These are phyloP conservation scores for Usnea hakonensis DNA, from an alignment of 495 filamentous ascomycete species.

Conservation along the genomic window DNA sequence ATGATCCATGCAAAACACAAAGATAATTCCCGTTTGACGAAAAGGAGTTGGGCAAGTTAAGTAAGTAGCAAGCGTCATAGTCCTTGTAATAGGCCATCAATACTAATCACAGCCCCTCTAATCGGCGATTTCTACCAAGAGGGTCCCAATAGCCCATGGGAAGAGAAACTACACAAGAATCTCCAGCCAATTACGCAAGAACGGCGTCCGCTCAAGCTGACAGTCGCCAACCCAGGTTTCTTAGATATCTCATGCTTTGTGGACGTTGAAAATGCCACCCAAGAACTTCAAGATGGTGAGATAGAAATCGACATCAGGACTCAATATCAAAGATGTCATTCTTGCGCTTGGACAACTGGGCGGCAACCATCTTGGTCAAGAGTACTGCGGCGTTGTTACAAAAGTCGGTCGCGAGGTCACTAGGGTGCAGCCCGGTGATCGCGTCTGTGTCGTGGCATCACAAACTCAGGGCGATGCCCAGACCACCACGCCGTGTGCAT, in stretches of 20 bases:
- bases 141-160: not conserved
- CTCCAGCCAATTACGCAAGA: not conserved
- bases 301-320: slow-evolving; percentile 32
- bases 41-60: too few species aligned
- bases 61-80: too few species aligned
- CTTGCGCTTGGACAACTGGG: slow-evolving; percentile 32
- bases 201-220: slow-evolving; percentile 26
- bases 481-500: slow-evolving; percentile 15
- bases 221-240: slow-evolving; percentile 23
- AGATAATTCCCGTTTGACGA: too few species aligned
- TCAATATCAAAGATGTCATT: slow-evolving; percentile 42
- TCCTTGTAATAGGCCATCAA: too few species aligned
- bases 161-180: too few species aligned
- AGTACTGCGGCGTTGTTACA: slow-evolving; percentile 39
- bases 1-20: too few species aligned
- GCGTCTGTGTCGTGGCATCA: slow-evolving; percentile 33
- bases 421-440: slow-evolving; percentile 35
- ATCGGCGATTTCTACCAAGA: too few species aligned
- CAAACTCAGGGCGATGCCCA: not conserved
- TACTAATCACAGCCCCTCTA: too few species aligned
- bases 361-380: slow-evolving; percentile 32
- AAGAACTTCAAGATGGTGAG: not conserved
- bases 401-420: slow-evolving; percentile 28
- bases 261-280: not conserved
- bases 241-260: slow-evolving; percentile 25